Evolutionary conservation across 371 early-diverging fungal species (phyloP), one percentile per base, ranked within the genome.

Genomic region (Lichtheimia ramosa): DNA sequence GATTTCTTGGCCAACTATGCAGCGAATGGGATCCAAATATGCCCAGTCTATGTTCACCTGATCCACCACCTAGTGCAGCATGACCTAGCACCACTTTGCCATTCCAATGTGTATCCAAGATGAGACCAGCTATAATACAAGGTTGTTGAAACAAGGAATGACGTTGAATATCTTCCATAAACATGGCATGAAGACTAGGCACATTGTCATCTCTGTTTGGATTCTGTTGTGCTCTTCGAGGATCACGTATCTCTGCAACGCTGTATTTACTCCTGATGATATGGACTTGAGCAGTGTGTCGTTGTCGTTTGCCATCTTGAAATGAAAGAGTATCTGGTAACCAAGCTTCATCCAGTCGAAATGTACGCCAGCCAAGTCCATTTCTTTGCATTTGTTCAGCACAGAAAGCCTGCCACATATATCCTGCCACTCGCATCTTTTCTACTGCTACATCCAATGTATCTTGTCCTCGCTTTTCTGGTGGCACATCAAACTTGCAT

Each of bases 341-440:
- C 61, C 69, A 82, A 13, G 62, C 60, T 58, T 90, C 90, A 7
- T 87, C 84, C 1, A 89, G 58, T n/a, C 86, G 71, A 64, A 90
- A 84, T 5, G 88, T 84, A n/a, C 89, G 79, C 48, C 85, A 73
- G 0, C 83, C 70, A 59, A 68, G 60, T 0, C 69, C 90, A 40
- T 81, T 69, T 4, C 87, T 79, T 59, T 81, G 59, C 81, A 90
- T 76, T 69, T 89, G 88, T 59, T 90, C 90, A 8, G 87, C 79
- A 48, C 79, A 81, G 61, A 86, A 89, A 0, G 88, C 89, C 65
- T 89, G 89, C 90, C 90, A 90, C 62, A 90, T 63, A 61, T 90
- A 89, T 1, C 79, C 89, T 5, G 83, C 79, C 66, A 82, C 81
- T 3, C 87, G 69, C 23, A 89, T 64, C 54, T 86, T 87, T 52